These are phyloP conservation scores for Diaporthe sp. DNA, from an alignment of 2,329 filamentous ascomycete species.

Conservation along the genomic window DNA sequence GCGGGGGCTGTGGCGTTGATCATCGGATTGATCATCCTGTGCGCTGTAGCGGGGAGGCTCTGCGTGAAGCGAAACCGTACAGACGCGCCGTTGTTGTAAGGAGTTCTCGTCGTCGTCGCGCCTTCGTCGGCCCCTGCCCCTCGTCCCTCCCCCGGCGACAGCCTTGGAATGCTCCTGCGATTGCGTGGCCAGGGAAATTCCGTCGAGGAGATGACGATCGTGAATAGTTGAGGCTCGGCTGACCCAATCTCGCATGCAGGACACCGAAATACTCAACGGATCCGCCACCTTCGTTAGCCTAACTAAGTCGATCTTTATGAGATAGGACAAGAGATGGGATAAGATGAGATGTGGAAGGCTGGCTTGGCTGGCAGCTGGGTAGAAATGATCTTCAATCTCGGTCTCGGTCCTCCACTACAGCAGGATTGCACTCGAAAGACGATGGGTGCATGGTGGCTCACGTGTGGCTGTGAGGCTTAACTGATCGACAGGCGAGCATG, in stretches of 20 bases:
- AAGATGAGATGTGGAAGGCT: neutral
- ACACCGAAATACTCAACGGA: conserved; percentile 11
- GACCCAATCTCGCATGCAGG: conserved; percentile 17
- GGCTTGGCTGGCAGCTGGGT: no score
- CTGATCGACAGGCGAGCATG: neutral
- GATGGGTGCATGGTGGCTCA: no score
- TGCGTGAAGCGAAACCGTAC: conserved; percentile 4
- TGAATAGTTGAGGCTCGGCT: neutral
- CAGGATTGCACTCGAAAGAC: neutral
- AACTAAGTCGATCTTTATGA: neutral
- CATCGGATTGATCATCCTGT: neutral
- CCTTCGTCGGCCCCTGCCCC: neutral
- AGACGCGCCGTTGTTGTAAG: conserved; percentile 9
- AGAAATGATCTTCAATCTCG: neutral
- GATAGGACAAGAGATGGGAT: neutral
- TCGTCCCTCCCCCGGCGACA: neutral
- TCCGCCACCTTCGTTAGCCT: neutral
- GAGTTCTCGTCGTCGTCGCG: neutral
- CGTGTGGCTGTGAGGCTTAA: conserved; percentile 2
- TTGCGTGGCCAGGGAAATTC: neutral
- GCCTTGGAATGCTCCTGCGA: neutral
- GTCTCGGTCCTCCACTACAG: neutral
- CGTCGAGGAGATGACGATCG: neutral
- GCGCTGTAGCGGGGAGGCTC: neutral
- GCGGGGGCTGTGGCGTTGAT: neutral